Base-by-base conservation (phyloP, 306 rosid species). In the Gastrolobium villosum region DNA sequence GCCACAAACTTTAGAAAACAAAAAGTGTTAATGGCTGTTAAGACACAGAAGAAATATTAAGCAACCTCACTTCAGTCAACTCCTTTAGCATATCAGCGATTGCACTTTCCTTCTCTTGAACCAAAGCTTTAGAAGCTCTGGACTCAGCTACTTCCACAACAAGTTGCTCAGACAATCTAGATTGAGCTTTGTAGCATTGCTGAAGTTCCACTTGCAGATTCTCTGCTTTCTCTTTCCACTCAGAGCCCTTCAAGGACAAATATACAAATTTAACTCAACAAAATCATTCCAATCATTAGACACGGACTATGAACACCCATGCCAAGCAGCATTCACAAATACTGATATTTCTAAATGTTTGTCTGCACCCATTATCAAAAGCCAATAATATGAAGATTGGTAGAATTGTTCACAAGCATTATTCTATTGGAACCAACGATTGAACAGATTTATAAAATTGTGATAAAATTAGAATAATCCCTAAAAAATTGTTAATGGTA, bases 221-320 rank as follows among this genome's bases (percentile, higher is more conserved):
- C 70, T 93, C 99, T 0, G 91, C 93, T 79, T 93, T 96, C 88
- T 93, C 98, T 75, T 96, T 90, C 99, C 99, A 96, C 79, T 96
- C 98, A 55, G 94, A 96, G 14, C 99, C 95, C 99, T 93, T 69
- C 54, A 87, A 56, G 13, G 4, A 65, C 83, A 77, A 10, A 32
- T 66, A 70, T 1, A 8, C 66, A 79, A 32, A 60, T 8, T 71
- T 31, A 73, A 57, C 68, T 73, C 68, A 75, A 61, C 32, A 43
- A 49, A 30, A 44, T 37, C 14, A 73, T 67, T 76, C 55, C 64
- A 80, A 41, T 37, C 64, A 8, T 32, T 13, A 72, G 4, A 37
- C 52, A 41, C 35, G 52, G 20, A 72, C 20, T 61, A 72, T 2
- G 6, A 81, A 64, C 13, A 74, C 32, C 35, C 36, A 74, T 30